Base-by-base conservation (phyloP, 768 basidiomycete species). In the Gloeopeniophorella convolvens region DNA sequence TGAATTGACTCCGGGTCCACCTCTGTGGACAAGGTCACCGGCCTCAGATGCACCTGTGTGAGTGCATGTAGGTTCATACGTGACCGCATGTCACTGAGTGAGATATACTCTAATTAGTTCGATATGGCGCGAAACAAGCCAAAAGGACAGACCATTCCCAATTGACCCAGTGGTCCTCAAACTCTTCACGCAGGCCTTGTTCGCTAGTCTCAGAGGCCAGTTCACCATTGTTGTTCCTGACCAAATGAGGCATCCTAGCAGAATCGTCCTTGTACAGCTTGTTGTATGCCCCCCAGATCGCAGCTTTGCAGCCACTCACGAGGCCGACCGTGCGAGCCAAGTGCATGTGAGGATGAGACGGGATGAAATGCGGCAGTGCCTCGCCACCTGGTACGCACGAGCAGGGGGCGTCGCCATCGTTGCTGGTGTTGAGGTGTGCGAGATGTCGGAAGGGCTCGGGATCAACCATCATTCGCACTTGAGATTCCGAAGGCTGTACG, bases 31-130 rank as follows among this genome's bases (percentile, higher is more conserved):
- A 65, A 56, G 23, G 77, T 75, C 49, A 76, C 76, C 85, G 85
- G 87, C 13, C 61, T 62, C 24, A 81, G 61, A 45, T 73, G 70
- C 3, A 70, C 65, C 39, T 66, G 64, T 24, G 85, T 66, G 41
- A 67, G 66, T 13, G 68, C 68, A 31, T 80, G 76, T 68, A 86
- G 76, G 42, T 74, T 72, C 35, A 83, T 80, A 11, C 85, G 82
- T 57, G 85, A 82, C 34, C 70, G 70, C 87, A 89, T 89, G 54
- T 89, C 86, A 56, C 86, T 89, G 50, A 18, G 26, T n/a, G n/a
- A n/a, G 4, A 52, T 11, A 26, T 20, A 41, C 21, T 32, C 0
- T 31, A 21, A 43, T 50, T 20, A 48, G 45, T 37, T 16, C 27
- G 28, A 5, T 15, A 24, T 7, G 2, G 31, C 13, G n/a, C 32